Evolutionary conservation across 345 rosid genomes (phyloP), one percentile per base, ranked within the genome.

Genomic region (Passiflora organensis): DNA sequence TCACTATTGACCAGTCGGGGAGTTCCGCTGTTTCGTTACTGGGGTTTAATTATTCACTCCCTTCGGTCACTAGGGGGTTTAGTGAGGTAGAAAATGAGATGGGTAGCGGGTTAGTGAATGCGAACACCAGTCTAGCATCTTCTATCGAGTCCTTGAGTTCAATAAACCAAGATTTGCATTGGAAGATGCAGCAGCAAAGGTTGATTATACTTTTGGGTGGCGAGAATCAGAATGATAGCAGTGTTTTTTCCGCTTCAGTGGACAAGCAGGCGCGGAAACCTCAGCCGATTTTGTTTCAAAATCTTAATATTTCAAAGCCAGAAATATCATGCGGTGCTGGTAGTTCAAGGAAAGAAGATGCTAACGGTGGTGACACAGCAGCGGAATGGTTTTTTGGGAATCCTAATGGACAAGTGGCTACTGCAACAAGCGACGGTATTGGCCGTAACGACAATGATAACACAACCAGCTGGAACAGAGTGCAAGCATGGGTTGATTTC

Each of bases 131-230:
- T 72, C 77, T 94, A 28, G 95, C 91, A 5, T 85, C 90, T 51
- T 89, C 97, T 8, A 85, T 89, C 25, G 95, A 86, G 65, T 86
- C 95, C 44, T 66, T 93, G 77, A 88, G 97, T 56, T 82, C 86
- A 32, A 73, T 94, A 48, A 87, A 89, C 79, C 96, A 89, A 56
- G 96, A 89, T 72, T 79, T 93, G 73, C 97, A 85, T 78, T 85
- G 83, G 82, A 89, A 84, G 76, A 65, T 93, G 67, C 99, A 93
- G 78, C 91, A 93, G 70, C 96, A 87, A 32, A 76, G 96, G 57
- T 71, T 89, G 57, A 70, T 86, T 53, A 65, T 75, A 82, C 83
- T 86, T 54, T 76, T 78, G 23, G 81, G 80, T 6, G 82, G 62
- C 22, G 78, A 77, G 13, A 70, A 64, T 43, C 64, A 66, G 20